Conservation (phyloP, 345 rosid genomes). For the Eucalyptus sp. region DNA sequence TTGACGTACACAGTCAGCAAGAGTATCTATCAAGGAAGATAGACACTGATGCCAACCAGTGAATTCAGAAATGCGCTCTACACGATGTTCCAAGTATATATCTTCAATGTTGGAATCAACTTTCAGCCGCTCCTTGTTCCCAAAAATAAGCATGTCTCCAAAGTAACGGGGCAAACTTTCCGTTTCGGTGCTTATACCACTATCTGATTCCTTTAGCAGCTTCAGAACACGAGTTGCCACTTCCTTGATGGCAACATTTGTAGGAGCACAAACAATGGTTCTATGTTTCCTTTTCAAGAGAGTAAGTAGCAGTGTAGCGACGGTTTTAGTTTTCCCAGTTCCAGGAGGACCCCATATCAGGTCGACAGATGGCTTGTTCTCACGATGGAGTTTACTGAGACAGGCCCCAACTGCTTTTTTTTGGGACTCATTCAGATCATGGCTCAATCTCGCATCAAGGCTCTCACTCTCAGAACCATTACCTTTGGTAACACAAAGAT, state of each 20-base stretch:
- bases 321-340: conserved; percentile 41
- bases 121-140: conserved; percentile 23
- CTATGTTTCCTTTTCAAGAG: conserved; percentile 21
- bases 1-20: conserved; percentile 7
- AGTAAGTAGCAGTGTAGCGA: conserved; percentile 7
- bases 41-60: conserved; percentile 12
- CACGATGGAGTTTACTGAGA: conserved; percentile 2
- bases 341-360: conserved; percentile 54
- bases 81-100: conserved; percentile 29
- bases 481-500: background rate
- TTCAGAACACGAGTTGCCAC: conserved; percentile 28
- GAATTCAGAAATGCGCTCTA: conserved; percentile 3
- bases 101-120: conserved; percentile 8
- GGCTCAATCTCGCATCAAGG: background rate
- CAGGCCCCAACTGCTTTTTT: conserved; percentile 4
- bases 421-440: conserved; percentile 21
- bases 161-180: background rate
- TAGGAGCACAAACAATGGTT: conserved; percentile 30
- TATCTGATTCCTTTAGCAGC: conserved; percentile 8
- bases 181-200: background rate
- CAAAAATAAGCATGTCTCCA: conserved; percentile 28
- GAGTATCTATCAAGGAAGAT: conserved; percentile 5
- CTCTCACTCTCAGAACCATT: background rate
- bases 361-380: conserved; percentile 14
- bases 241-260: conserved; percentile 39